phyloP scores from a whole-genome alignment of 108 stramenopile genomes.

The Cyclotella kingstonii region DNA sequence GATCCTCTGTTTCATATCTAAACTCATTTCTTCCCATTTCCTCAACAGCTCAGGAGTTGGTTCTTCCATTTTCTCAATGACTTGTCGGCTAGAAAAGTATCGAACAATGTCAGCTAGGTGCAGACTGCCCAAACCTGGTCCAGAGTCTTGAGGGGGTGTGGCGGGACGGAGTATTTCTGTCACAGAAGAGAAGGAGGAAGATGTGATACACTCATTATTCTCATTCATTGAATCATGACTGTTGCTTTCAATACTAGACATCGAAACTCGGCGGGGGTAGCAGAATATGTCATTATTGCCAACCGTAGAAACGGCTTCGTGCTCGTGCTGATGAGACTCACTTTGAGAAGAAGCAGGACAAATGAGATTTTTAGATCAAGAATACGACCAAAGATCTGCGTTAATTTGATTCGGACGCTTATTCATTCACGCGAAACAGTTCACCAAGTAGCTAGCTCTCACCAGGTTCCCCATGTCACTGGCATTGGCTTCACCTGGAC shows the following conservation, averaged over 20 bases:
- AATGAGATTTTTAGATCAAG: no score
- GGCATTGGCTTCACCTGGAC: slow-evolving; percentile 11
- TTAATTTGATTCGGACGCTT: neutral
- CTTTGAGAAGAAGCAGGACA: no score
- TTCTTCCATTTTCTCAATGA: neutral
- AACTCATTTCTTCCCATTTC: slow-evolving; percentile 5
- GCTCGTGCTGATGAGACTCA: no score
- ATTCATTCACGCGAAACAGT: neutral
- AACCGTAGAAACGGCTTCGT: no score
- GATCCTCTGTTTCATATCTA: slow-evolving; percentile 3
- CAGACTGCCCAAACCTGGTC: slow-evolving; percentile 10
- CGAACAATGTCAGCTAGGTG: slow-evolving; percentile 16
- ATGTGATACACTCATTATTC: no score
- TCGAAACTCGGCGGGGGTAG: no score
- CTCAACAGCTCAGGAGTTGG: neutral
- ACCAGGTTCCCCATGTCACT: slow-evolving; percentile 1
- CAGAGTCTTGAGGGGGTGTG: slow-evolving; percentile 13
- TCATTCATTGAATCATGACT: neutral
- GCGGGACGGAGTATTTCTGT: neutral
- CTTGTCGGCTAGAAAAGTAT: neutral
- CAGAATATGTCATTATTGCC: no score
- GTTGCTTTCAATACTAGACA: neutral
- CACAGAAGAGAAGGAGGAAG: neutral
- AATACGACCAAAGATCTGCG: no score
- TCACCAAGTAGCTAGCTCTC: neutral